Evolutionary conservation across 169 alveolate genomes (phyloP), one percentile per base, ranked within the genome.

Genomic region (Plasmodium gaboni): DNA sequence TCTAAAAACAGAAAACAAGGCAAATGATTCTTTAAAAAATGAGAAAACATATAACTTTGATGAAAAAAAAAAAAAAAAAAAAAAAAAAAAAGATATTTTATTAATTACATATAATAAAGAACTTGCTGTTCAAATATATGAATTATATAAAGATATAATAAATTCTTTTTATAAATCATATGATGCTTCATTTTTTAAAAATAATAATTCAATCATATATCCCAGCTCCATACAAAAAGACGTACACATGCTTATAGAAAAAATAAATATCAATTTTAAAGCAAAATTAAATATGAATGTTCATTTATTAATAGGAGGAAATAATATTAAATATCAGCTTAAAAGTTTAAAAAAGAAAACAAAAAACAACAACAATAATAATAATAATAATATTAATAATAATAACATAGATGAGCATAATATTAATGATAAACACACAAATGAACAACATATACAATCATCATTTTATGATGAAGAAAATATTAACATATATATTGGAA

Each of bases 91-190:
- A 9, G 88, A 61, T 24, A 22, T 78, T 48, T 69, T 78, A 1
- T 64, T 78, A 50, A 22, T 78, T 12, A 78, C 89, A 12, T 78
- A 78, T 60, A 78, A 78, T 24, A 78, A 78, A 38, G 89, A 78
- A 12, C 22, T 78, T 2, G 78, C 78, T 19, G 89, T 78, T 2
- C 89, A 78, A 60, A 78, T 78, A 19, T 78, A 63, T 9, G 78
- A 65, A 17, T 8, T 78, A 10, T 64, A 69, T 51, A 78, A 65
- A 78, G 89, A 78, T 64, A 50, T 78, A 32, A 78, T 78, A 7
- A 70, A 78, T 26, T 78, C 89, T 4, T 78, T 57, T 78, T 78
- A 64, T 46, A 78, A 78, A 44, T 78, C 89, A 0, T 65, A 13
- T 57, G 12, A 50, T 32, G 64, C 78, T 7, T 48, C 64, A 1